Base-by-base conservation (phyloP, 208 protist species). In the Wallacemonas sp. region DNA sequence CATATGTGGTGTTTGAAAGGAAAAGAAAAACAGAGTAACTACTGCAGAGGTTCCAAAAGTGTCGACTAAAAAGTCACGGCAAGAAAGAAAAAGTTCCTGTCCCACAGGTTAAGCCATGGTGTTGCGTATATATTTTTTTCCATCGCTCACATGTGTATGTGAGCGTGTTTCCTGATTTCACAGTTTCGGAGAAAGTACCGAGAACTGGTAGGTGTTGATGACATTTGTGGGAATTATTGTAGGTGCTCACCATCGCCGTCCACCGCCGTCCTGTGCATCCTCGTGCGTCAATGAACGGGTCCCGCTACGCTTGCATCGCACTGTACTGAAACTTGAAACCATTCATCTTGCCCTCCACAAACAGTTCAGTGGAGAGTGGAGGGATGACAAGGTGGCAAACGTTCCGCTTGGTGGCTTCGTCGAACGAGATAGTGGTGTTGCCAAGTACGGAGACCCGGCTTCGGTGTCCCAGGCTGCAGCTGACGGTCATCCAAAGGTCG, bases 301-400 rank as follows among this genome's bases (percentile, higher is more conserved):
- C n/a, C n/a, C n/a, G n/a, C 22, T 70, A 28, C 52, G 36, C 48
- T 39, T 42, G 29, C 23, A 28, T 12, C 29, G 75, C 63, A 26
- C 61, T 66, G 57, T 73, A 78, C 8, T 65, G 67, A 49, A 73
- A 59, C 16, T 44, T 52, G 55, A 68, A 78, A 3, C 57, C 67
- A 54, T 44, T 65, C 18, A 78, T 65, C 25, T 54, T 55, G 18
- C 72, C 72, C 12, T 57, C 48, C 4, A 72, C 36, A 28, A 77
- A 64, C 38, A 77, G 45, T 48, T 72, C 61, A 28, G 72, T 77
- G 10, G 36, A 36, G 25, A 72, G 72, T 11, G 72, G 72, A 1
- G 59, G 26, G 8, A 77, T 57, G n/a, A 69, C 25, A 1, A 77
- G 65, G 20, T 72, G 52, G 46, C 72, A 67, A 11, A 65, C 61